Base-by-base conservation (phyloP, 140 eudicot genomes). In the Erigeron philadelphicus region DNA sequence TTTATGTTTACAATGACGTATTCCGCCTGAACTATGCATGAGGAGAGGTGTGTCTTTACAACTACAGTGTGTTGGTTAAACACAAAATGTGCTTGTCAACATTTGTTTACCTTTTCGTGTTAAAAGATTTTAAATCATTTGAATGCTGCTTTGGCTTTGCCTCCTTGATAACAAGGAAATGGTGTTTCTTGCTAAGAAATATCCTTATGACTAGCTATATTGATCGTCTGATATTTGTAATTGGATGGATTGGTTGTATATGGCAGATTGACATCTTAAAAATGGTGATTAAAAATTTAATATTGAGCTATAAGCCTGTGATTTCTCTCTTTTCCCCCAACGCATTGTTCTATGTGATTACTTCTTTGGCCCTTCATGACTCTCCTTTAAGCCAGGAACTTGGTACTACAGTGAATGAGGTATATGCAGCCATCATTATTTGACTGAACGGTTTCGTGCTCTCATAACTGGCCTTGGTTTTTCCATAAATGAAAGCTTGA, bases 21-120 rank as follows among this genome's bases (percentile, higher is more conserved):
- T 89, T 89, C 44, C 96, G 94, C 40, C 90, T 89, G 63, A 89
- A 80, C 61, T 89, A 89, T 67, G 89, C 85, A 0, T 87, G 83
- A 84, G 50, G 45, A 45, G 19, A 41, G 35, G 69, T 18, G 52
- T 16, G 38, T 64, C 48, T 38, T 50, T 43, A 64, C 53, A 64
- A 64, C 38, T 5, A 45, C 44, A 64, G 5, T 64, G 44, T 62
- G 49, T 8, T 72, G 41, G 8, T 35, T 53, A 53, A 9, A 8
- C 57, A 66, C 67, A 43, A 44, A 57, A 43, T n/a, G 57, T 56
- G 23, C 40, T 66, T 66, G 58, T 48, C 71, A 66, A 48, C 48
- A 66, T 11, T 74, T 58, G 13, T 68, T 75, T 75, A 59, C 70
- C 48, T 67, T 56, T 61, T 76, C 52, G 71, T 76, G 71, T 69